These are phyloP conservation scores for Blastobotrys persicus DNA, from an alignment of 1,139 yeast species.

Conservation along the genomic window DNA sequence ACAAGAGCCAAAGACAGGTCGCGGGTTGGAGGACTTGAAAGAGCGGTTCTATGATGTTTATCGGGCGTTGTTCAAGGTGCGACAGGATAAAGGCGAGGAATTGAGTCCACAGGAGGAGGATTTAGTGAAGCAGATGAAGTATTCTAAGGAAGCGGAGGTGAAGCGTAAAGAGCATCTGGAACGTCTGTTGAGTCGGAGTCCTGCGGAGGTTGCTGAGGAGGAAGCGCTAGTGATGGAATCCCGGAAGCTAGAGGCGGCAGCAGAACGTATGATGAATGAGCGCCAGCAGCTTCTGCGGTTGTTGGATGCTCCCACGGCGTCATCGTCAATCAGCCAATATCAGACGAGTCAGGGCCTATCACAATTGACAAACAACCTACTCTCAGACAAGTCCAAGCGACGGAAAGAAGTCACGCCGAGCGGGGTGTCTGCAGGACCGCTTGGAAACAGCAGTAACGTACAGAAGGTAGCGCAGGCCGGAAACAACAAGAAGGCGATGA, in stretches of 20 bases:
- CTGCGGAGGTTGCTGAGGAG: constrained; percentile 97
- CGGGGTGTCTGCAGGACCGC: constrained; percentile 30
- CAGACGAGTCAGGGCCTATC: constrained; percentile 87
- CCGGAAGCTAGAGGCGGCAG: constrained; percentile 86
- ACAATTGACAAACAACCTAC: constrained; percentile 75
- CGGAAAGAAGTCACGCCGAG: constrained; percentile 42
- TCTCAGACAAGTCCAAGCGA: constrained; percentile 70
- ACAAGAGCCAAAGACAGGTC: constrained; percentile 17
- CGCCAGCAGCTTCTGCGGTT: constrained; percentile 74
- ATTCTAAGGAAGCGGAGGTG: constrained; percentile 64
- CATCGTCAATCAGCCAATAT: constrained; percentile 72
- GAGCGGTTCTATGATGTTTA: constrained; percentile 71
- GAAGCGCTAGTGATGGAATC: constrained; percentile 93
- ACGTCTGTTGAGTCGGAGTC: constrained; percentile 74
- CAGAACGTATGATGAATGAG: constrained; percentile 83
- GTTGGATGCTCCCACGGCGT: constrained; percentile 84
- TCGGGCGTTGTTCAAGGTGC: constrained; percentile 44
- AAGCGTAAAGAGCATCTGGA: constrained; percentile 80
- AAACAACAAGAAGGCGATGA: constrained; percentile 23
- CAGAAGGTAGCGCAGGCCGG: constrained; percentile 13
- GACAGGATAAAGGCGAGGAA: constrained; percentile 45
- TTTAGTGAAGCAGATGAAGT: constrained; percentile 46
- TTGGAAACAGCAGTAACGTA: constrained; percentile 13
- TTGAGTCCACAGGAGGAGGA: constrained; percentile 39
- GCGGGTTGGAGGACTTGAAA: constrained; percentile 74